These are phyloP conservation scores for Climacium dendroides DNA, from an alignment of 225 moss, liverwort and hornwort genomes.

Conservation along the genomic window DNA sequence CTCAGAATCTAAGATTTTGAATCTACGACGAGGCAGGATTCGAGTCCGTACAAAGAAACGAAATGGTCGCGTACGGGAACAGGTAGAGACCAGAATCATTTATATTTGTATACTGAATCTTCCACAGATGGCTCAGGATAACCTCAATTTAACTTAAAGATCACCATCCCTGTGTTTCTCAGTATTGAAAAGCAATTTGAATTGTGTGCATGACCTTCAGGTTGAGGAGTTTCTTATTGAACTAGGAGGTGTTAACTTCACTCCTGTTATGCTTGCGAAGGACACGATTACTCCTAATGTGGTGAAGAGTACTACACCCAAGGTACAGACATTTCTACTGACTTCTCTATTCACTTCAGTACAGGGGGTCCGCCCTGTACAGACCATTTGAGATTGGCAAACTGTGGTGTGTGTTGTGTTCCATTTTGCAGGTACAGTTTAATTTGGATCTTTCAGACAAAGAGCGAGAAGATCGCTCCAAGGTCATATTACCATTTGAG, in stretches of 20 bases:
- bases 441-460: conserved; percentile 62
- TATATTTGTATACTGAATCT: neutral
- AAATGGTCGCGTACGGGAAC: conserved; percentile 81
- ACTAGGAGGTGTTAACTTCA: conserved; percentile 23
- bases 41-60: conserved; percentile 64
- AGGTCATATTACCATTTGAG: conserved; percentile 91
- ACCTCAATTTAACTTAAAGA: neutral
- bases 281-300: neutral
- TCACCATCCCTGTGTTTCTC: neutral
- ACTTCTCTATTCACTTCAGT: neutral
- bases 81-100: conserved; percentile 4
- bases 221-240: conserved; percentile 46
- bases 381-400: neutral
- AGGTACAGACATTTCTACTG: conserved; percentile 11
- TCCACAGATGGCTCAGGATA: neutral
- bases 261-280: conserved; percentile 22
- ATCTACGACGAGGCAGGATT: conserved; percentile 40
- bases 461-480: conserved; percentile 77
- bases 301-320: conserved; percentile 15
- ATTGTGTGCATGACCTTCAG: conserved; percentile 8
- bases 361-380: neutral
- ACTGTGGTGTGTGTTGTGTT: neutral
- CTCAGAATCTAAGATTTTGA: conserved; percentile 22
- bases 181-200: neutral
- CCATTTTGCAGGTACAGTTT: conserved; percentile 57